A percentile compares a stretch with the other conserved stretches of the same genome.
These are phyloP conservation scores for Saitozyma podzolica DNA, from an alignment of 768 basidiomycete genomes.

Conservation along the genomic window DNA sequence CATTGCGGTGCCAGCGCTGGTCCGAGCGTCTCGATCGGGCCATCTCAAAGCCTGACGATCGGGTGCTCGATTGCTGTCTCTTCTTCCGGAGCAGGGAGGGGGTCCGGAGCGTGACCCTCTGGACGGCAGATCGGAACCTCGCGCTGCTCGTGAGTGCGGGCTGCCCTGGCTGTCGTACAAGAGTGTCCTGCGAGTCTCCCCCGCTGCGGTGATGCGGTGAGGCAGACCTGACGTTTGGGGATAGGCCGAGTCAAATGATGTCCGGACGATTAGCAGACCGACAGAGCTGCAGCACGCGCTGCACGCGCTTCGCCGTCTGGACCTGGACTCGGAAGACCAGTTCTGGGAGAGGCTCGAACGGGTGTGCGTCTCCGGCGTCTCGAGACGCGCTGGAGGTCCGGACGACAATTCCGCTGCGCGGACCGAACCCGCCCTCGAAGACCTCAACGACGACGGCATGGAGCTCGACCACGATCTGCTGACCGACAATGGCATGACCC, in stretches of 20 bases:
- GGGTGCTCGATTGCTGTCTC: slow-evolving; percentile 41
- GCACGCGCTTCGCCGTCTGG: too few species aligned
- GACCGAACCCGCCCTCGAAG: too few species aligned
- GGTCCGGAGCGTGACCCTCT: slow-evolving; percentile 21
- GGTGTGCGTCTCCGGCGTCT: too few species aligned
- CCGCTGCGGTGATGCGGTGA: too few species aligned
- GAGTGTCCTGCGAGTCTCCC: neutral
- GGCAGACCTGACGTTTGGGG: too few species aligned
- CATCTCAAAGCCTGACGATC: slow-evolving; percentile 32
- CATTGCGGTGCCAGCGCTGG: slow-evolving; percentile 33
- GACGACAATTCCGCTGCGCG: too few species aligned
- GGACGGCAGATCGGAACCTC: slow-evolving; percentile 42
- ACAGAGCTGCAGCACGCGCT: too few species aligned
- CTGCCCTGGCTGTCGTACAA: neutral
- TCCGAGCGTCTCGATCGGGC: slow-evolving; percentile 18
- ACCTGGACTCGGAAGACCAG: too few species aligned
- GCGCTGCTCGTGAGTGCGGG: slow-evolving; percentile 20
- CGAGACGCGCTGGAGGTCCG: too few species aligned
- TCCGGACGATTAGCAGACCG: slow-evolving; percentile 1
- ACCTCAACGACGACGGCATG: neutral
- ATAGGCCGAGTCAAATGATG: slow-evolving; percentile 10
- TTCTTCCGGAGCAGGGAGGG: slow-evolving; percentile 16
- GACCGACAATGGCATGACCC: too few species aligned
- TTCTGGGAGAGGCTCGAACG: too few species aligned
- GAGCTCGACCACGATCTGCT: neutral